Evolutionary conservation across 176 grass and related monocot genomes (phyloP), one percentile per base, ranked within the genome.

Genomic region (Paspalum notatum): DNA sequence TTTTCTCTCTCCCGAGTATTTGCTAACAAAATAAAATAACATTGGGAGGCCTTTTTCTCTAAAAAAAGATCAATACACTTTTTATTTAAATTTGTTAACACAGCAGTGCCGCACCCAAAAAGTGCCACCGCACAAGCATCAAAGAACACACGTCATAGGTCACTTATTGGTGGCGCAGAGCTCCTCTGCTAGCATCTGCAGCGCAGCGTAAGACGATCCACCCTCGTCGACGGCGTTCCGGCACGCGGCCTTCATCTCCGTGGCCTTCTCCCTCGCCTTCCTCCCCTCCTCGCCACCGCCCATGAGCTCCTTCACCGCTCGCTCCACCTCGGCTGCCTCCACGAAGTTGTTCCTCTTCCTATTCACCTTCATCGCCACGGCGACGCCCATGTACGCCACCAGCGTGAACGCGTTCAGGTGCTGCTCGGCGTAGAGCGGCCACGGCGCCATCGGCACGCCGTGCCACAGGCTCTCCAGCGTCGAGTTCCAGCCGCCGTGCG

Each of bases 401-500:
- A 69, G 43, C 21, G 43, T 48, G 66, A 90, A 79, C 25, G 83
- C 85, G 47, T 91, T 94, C 63, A 86, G 12, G 60, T 83, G 86
- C 76, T 94, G 91, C 59, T 94, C 85, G 3, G 92, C 92, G 25
- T 12, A 42, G 0, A 60, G 41, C 14, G 87, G 91, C 85, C 84
- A 77, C 0, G 83, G 70, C 18, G 54, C 38, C 91, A 89, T 86
- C 2, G 86, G 88, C 49, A 94, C 79, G 21, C 85, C 85, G 77
- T n/a, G 58, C 77, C 85, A 83, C 48, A 91, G 50, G 74, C 91
- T 88, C 85, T 94, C 91, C 15, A 88, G 54, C 4, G 59, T 3
- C 6, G 85, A 93, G 67, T 82, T 87, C 88, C 85, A 93, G 1
- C 91, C 87, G 50, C 85, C 78, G 60, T 93, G 91, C 26, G 91